Evolutionary conservation across 768 basidiomycete species (phyloP), one percentile per base, ranked within the genome.

Genomic region (Imleria badia): DNA sequence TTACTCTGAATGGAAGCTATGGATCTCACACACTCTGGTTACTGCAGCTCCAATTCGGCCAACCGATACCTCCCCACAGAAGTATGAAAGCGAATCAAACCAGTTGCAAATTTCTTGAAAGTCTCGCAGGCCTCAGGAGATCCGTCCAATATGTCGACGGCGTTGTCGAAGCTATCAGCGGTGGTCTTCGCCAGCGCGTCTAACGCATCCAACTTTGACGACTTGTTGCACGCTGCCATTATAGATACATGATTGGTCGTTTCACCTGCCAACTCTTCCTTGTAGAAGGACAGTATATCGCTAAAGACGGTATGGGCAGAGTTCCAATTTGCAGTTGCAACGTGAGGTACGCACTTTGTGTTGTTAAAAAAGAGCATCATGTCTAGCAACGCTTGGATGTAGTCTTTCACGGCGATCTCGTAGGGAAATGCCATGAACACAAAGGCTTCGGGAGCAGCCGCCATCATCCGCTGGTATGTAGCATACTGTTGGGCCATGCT

Each of bases 201-300:
- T 2, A 74, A 60, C 14, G 59, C 64, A 0, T 66, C 64, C 17
- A 65, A 33, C 48, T 75, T 75, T 1, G 66, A 56, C 0, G 45
- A 26, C 22, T 58, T 47, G 8, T 58, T 54, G 26, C 51, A 52
- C 6, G 50, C 51, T 1, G 74, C 72, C 1, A 71, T 44, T 10
- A 68, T 42, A 3, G 73, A 69, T n/a, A 73, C 55, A 15, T 55
- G 66, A 51, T 76, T 75, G 38, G 60, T 60, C 7, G 56, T 48
- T 47, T 75, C 75, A 19, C 65, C 68, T 0, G 48, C 63, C 6
- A 65, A 39, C 41, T 75, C 74, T 62, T 76, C 75, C 45, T 75
- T 55, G 38, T 75, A 71, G 44, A 75, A 73, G 1, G 71, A 73
- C 19, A 73, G 62, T 19, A 74, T 60, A 51, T 75, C 75, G 53